Evolutionary conservation across 148 eudicot species (phyloP).

Genomic region (Persicaria tinctoria): DNA sequence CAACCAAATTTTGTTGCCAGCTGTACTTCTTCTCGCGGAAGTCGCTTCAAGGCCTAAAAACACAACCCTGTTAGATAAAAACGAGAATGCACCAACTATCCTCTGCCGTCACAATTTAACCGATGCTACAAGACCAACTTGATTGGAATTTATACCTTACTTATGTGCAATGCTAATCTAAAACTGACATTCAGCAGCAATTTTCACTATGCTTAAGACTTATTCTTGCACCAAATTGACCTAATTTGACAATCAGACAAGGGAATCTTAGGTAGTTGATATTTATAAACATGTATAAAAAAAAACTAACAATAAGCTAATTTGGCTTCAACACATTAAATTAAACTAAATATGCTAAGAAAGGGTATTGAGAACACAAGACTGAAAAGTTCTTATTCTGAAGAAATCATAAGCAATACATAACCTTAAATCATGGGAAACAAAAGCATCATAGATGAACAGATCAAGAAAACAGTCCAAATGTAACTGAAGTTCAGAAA

Average conservation of each 20-base stretch:
- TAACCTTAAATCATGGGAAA: neutral
- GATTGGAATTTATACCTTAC: neutral
- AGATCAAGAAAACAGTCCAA: neutral
- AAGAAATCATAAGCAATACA: neutral
- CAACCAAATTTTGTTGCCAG: slow-evolving; percentile 41
- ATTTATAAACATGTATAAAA: neutral
- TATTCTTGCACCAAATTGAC: neutral
- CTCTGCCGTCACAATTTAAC: neutral
- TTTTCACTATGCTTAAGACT: neutral
- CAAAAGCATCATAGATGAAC: neutral
- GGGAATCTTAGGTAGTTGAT: neutral
- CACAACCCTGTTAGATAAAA: neutral
- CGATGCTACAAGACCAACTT: neutral
- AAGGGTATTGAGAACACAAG: neutral
- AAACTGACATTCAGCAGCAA: neutral
- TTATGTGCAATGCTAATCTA: neutral
- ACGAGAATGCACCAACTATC: neutral
- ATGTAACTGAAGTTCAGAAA: neutral
- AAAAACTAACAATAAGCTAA: neutral
- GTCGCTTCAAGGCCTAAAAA: slow-evolving; percentile 35
- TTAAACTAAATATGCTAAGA: neutral
- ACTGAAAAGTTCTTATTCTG: neutral
- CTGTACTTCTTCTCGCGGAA: slow-evolving; percentile 33
- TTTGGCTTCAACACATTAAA: neutral
- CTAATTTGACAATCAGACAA: neutral